Conservation (phyloP, 495 filamentous ascomycete species). For the Friedmanniomyces simplex region DNA sequence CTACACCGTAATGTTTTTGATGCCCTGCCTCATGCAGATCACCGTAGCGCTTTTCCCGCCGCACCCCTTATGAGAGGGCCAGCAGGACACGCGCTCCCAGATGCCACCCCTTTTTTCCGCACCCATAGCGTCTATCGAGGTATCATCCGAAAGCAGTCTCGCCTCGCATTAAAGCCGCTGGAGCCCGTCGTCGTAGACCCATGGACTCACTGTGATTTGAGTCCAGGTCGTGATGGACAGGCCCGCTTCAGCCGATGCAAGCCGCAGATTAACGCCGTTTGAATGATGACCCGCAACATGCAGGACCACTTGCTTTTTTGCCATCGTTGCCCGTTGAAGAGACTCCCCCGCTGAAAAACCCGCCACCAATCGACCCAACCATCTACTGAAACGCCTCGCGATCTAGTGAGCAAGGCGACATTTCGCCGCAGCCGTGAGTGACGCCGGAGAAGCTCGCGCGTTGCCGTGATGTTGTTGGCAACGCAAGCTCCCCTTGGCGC, state of each 20-base stretch:
- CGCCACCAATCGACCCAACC: background rate
- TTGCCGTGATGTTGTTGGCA: background rate
- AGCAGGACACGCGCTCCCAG: conserved; percentile 2
- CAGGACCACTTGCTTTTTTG: background rate
- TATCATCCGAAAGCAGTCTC: background rate
- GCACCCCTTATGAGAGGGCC: background rate
- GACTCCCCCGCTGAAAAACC: background rate
- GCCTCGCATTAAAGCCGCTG: background rate
- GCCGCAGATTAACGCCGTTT: background rate
- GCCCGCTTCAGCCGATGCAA: background rate
- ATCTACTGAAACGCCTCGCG: conserved; percentile 1
- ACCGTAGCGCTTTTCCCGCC: too few species aligned
- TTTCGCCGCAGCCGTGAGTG: background rate
- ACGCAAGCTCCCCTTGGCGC: background rate
- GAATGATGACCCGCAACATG: background rate
- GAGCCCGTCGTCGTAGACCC: background rate
- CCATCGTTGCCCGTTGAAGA: background rate
- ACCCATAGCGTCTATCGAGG: background rate
- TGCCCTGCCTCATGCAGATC: too few species aligned
- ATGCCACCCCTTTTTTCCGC: background rate
- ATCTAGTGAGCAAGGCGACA: conserved; percentile 1
- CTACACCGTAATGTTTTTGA: too few species aligned
- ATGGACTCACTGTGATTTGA: background rate
- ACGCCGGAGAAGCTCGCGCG: background rate
- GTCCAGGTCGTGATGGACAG: background rate